Evolutionary conservation across 1,284 basidiomycete genomes (phyloP).

Genomic region (Rhizoctonia solani): DNA sequence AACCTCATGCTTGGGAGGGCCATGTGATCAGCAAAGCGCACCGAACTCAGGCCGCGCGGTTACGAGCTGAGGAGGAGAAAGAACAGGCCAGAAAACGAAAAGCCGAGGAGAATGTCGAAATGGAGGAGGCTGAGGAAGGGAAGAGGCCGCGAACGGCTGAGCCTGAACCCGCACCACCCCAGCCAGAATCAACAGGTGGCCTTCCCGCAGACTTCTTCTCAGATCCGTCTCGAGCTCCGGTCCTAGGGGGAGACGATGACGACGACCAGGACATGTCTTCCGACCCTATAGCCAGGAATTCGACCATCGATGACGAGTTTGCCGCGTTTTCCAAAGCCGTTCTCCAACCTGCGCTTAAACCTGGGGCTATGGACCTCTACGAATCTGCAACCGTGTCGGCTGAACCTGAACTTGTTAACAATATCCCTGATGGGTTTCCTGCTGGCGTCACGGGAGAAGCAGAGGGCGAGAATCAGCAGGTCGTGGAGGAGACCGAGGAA

Average conservation of each 20-base stretch:
- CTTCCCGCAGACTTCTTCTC: slow-evolving; percentile 80
- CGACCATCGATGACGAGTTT: slow-evolving; percentile 49
- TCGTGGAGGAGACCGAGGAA: slow-evolving; percentile 49
- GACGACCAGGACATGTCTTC: slow-evolving; percentile 47
- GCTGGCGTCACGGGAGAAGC: slow-evolving; percentile 22
- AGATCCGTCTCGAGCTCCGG: slow-evolving; percentile 61
- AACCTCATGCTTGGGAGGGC: slow-evolving; percentile 81
- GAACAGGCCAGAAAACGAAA: slow-evolving; percentile 44
- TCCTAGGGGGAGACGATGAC: slow-evolving; percentile 49
- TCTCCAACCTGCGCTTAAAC: slow-evolving; percentile 19
- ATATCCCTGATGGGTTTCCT: slow-evolving; percentile 57
- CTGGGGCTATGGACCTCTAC: slow-evolving; percentile 52
- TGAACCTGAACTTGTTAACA: slow-evolving; percentile 61
- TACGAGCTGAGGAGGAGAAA: slow-evolving; percentile 58
- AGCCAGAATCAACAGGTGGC: slow-evolving; percentile 37
- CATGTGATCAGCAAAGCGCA: slow-evolving; percentile 80
- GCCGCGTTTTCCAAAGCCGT: slow-evolving; percentile 56
- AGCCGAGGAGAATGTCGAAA: slow-evolving; percentile 43
- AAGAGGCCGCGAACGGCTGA: slow-evolving; percentile 52
- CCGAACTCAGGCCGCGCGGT: slow-evolving; percentile 61
- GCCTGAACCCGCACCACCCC: slow-evolving; percentile 10
- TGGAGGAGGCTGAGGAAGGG: slow-evolving; percentile 44
- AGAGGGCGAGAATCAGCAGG: slow-evolving; percentile 40
- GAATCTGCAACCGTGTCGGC: slow-evolving; percentile 69
- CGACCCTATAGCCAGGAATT: slow-evolving; percentile 40